Conservation (phyloP, 345 rosid genomes). For the Dovyalis caffra region DNA sequence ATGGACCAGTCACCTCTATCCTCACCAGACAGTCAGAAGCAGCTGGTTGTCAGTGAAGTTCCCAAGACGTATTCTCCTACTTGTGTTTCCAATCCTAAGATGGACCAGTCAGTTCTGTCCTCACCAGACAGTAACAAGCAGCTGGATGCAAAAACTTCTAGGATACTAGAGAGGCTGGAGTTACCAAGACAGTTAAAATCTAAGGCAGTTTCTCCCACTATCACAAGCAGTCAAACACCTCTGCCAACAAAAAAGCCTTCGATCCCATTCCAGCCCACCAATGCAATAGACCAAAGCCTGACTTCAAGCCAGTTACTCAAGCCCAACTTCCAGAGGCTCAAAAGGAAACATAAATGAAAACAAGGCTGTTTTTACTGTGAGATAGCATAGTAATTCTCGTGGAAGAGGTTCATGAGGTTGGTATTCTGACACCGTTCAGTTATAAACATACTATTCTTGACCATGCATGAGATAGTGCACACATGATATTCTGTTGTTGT, state of each 20-base stretch:
- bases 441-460: not conserved
- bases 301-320: constrained; percentile 69
- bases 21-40: constrained; percentile 46
- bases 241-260: constrained; percentile 47
- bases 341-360: constrained; percentile 49
- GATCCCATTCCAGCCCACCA: constrained; percentile 49
- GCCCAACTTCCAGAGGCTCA: constrained; percentile 69
- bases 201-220: constrained; percentile 46
- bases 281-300: constrained; percentile 32
- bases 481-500: not conserved
- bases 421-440: not conserved
- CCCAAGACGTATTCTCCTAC: constrained; percentile 45
- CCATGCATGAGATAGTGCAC: no score
- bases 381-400: not conserved
- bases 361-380: not conserved
- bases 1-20: constrained; percentile 30
- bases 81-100: constrained; percentile 38
- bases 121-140: constrained; percentile 46
- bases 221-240: constrained; percentile 28
- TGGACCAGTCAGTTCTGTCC: constrained; percentile 30
- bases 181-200: constrained; percentile 60
- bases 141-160: constrained; percentile 60
- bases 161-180: constrained; percentile 84
- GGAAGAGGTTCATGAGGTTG: constrained; percentile 1
- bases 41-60: constrained; percentile 57